Conservation (phyloP, 495 filamentous ascomycete species). For the Penicillium paradoxum region DNA sequence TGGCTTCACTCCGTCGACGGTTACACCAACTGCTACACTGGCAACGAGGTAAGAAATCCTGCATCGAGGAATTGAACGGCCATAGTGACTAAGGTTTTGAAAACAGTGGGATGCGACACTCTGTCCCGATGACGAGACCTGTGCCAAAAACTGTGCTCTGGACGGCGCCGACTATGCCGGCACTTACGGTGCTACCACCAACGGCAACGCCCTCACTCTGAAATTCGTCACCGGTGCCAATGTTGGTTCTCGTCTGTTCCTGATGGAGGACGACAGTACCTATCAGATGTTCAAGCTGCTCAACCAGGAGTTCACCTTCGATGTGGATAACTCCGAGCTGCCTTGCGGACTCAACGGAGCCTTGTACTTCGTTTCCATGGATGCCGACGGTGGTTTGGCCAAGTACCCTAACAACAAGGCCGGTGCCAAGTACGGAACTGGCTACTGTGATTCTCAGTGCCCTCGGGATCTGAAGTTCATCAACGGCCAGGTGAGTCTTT, state of each 20-base stretch:
- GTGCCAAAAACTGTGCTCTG: constrained; percentile 54
- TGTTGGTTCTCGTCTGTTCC: constrained; percentile 57
- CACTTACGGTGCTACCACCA: constrained; percentile 53
- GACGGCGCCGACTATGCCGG: constrained; percentile 55
- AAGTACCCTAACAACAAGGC: constrained; percentile 54
- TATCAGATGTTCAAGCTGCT: constrained; percentile 58
- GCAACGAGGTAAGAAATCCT: constrained; percentile 31
- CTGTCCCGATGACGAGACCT: constrained; percentile 50
- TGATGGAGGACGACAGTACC: constrained; percentile 48
- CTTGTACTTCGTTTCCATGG: constrained; percentile 64
- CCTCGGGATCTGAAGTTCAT: constrained; percentile 63
- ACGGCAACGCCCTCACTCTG: constrained; percentile 50
- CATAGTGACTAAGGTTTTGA: neutral
- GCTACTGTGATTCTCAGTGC: constrained; percentile 74
- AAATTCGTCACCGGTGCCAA: constrained; percentile 51
- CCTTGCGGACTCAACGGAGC: constrained; percentile 71
- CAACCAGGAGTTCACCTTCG: constrained; percentile 63
- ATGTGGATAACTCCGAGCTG: constrained; percentile 59
- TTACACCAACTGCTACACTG: constrained; percentile 62
- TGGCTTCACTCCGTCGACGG: constrained; percentile 50
- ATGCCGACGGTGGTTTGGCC: constrained; percentile 53
- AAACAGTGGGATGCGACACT: constrained; percentile 46
- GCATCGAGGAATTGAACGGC: neutral
- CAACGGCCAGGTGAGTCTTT: constrained; percentile 44
- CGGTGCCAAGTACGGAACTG: constrained; percentile 67